phyloP scores from a whole-genome alignment of 345 rosid genomes.

The Crucihimalaya himalaica region DNA sequence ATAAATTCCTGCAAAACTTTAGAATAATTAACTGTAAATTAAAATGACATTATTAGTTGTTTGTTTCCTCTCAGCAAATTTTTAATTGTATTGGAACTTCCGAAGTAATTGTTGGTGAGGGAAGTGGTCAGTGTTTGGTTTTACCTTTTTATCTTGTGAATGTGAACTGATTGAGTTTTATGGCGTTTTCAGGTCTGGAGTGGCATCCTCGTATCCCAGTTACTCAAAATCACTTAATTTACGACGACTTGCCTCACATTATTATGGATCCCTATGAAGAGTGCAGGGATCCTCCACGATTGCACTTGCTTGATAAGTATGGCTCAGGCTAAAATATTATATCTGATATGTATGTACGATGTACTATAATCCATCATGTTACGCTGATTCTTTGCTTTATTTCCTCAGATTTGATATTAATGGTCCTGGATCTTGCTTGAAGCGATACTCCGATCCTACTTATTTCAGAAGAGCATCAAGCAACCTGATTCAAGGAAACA shows the following conservation, averaged over 20 bases:
- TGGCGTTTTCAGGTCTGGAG: slow-evolving; percentile 66
- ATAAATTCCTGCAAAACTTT: neutral
- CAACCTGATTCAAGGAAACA: slow-evolving; percentile 46
- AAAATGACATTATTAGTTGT: neutral
- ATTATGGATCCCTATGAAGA: slow-evolving; percentile 93
- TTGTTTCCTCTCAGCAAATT: neutral
- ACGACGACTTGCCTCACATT: slow-evolving; percentile 76
- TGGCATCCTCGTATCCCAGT: slow-evolving; percentile 76
- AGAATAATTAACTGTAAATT: neutral
- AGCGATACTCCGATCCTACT: slow-evolving; percentile 90
- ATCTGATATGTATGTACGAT: neutral
- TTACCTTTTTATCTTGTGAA: neutral
- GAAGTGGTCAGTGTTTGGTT: slow-evolving; percentile 5
- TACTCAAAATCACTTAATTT: slow-evolving; percentile 76
- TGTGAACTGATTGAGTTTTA: neutral
- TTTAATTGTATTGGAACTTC: neutral
- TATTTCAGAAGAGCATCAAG: slow-evolving; percentile 69
- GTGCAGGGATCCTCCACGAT: slow-evolving; percentile 76
- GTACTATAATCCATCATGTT: neutral
- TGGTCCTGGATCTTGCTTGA: slow-evolving; percentile 92
- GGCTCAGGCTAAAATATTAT: neutral
- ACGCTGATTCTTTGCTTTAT: slow-evolving; percentile 34
- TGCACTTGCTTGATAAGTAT: slow-evolving; percentile 92
- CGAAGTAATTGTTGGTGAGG: neutral
- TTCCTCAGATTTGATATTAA: slow-evolving; percentile 72